Base-by-base conservation (phyloP, 495 filamentous ascomycete genomes). In the Astrocystis sublimbata region DNA sequence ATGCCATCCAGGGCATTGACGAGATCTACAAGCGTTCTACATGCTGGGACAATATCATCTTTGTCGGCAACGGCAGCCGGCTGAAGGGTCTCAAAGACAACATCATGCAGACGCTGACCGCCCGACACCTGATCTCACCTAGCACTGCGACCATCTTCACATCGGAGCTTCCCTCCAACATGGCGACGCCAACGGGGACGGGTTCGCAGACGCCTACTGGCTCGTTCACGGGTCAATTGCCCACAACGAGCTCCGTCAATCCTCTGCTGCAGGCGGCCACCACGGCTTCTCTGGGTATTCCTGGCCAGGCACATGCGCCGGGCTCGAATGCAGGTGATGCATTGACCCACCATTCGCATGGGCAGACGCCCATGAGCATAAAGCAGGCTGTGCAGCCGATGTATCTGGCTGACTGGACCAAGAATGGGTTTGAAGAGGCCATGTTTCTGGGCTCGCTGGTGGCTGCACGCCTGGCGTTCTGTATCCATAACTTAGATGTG, bases 321-420 rank as follows among this genome's bases (percentile, higher is more conserved):
- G 65, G 78, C 68, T 59, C 80, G 61, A 60, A 61, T 46, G 69
- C 68, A 62, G 82, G 77, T 35, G 75, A 74, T 13, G 57, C 56
- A 28, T 61, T 57, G 36, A 62, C 62, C 1, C 83, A 86, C 42
- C 91, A 94, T 69, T 89, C 87, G 23, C 92, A 97, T 69, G 88
- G 88, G 26, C 94, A 98, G 75, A 96, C 92, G 17, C 94, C 96
- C 0, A 94, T 88, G 9, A 89, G 81, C 26, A 92, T 97, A 74
- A 93, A 92, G 76, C 76, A 86, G 23, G 81, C 89, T 10, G 87
- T 86, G 62, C 81, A 89, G 59, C 92, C 94, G 2, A 88, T 92
- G 47, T 98, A 98, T 71, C 90, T 97, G 68, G 84, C 90, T 9
- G 94, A 97, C 71, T 98, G 92, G 92, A 92, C 92, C 63, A 93